Base-by-base conservation (phyloP, 345 rosid genomes). In the Euphorbia tirucalli region DNA sequence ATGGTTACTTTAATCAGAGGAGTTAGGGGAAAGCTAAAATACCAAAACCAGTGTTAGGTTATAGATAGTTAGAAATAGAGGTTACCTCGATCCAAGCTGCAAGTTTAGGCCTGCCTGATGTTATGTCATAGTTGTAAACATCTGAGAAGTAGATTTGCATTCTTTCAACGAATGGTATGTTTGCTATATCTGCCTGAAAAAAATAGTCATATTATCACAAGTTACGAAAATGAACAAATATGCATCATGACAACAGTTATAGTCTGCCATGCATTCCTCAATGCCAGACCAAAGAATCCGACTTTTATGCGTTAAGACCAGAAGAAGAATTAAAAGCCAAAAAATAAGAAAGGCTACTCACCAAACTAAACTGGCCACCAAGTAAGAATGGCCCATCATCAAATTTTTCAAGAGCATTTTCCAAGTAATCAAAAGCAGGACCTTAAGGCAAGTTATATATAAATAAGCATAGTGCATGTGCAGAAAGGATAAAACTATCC, bases 311-410 rank as follows among this genome's bases (percentile, higher is more conserved):
- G 21, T 19, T 50, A 66, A 13, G 52, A 46, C 2, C 6, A 7
- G 22, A 35, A 49, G 44, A 67, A 68, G 15, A 9, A 54, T 54
- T n/a, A 19, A 61, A 41, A 2, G 64, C 28, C n/a, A n/a, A 64
- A 52, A 37, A 72, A 14, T 48, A 48, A 14, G 54, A 48, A 52
- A 59, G 37, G 28, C 50, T 65, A 55, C 81, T 70, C 82, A 92
- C 97, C 90, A 85, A 79, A 78, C 93, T 88, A 66, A 87, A 76
- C 72, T 85, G 88, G 43, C 97, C 95, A 37, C 97, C 95, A 37
- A 92, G 96, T 78, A 94, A 87, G 89, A 92, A 92, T 10, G 98
- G 91, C 0, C 98, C 97, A 30, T 92, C 97, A 70, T 83, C 85
- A 31, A 86, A 89, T 56, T 84, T 94, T 1, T 77, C 66, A 65